Percentiles rank a stretch among this genome's conserved stretches.
Conservation (phyloP, 2,329 filamentous ascomycete genomes). For the Penicillium sp. region DNA sequence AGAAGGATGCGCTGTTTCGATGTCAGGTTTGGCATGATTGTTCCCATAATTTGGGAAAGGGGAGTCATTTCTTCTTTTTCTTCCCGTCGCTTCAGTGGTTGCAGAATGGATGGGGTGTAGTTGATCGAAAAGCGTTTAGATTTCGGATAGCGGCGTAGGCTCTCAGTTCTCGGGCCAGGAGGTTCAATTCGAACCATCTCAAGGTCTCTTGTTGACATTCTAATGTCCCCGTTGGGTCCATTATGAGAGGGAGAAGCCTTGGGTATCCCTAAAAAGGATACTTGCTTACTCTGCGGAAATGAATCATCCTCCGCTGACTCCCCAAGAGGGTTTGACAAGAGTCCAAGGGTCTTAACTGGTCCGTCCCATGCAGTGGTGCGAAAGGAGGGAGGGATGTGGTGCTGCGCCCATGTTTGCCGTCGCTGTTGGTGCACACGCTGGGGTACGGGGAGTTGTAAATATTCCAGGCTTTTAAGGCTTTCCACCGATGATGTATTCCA, state of each 20-base stretch:
- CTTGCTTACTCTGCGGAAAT: constrained; percentile 1
- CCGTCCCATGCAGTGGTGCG: background rate
- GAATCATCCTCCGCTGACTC: background rate
- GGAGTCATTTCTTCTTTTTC: constrained; percentile 18
- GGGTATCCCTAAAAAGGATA: background rate
- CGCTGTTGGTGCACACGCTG: background rate
- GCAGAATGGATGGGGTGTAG: background rate
- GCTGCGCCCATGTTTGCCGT: background rate
- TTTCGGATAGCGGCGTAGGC: background rate
- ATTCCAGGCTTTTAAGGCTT: background rate
- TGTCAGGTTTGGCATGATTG: constrained; percentile 67
- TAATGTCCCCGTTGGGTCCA: background rate
- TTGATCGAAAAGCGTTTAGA: background rate
- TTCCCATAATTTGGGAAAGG: constrained; percentile 60
- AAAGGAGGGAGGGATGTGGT: background rate
- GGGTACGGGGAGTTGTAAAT: background rate
- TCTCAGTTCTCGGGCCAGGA: background rate
- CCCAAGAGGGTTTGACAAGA: background rate
- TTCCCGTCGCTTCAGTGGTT: background rate
- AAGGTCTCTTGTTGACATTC: background rate
- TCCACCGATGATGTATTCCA: background rate
- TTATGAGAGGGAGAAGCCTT: background rate
- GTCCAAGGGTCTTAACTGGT: background rate
- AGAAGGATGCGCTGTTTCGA: constrained; percentile 54
- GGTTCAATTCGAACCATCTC: constrained; percentile 13